Evolutionary conservation across 2,329 filamentous ascomycete species (phyloP), one percentile per base, ranked within the genome.

Genomic region (Pseudogymnoascus sp.): DNA sequence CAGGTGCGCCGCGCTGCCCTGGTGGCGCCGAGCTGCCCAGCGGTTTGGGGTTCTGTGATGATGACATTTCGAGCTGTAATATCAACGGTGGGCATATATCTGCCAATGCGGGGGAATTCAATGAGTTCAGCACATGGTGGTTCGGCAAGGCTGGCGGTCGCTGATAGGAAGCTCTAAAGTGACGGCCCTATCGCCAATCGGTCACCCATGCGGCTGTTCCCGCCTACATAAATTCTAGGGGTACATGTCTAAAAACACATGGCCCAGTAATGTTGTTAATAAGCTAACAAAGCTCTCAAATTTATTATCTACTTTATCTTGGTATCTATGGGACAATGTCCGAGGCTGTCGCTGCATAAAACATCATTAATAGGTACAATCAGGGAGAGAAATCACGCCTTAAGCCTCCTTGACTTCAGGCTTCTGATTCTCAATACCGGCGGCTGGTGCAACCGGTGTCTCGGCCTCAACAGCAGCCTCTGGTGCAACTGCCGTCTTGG

Each of bases 1-100:
- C 87, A 35, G 80, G 73, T 50, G 63, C 62, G 28, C 39, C 28
- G 61, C 68, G 67, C 58, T 67, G 67, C 41, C 62, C 47, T 62
- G 67, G 66, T 14, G 69, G 59, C 20, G 63, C 41, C 53, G 68
- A 67, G 59, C 43, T 63, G 43, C 62, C 59, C 18, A 67, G 57
- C 30, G 67, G 64, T 60, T 71, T 71, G 36, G 65, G 62, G 15
- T 67, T 68, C 62, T 71, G 69, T 28, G 69, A 70, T 37, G 70
- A 70, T 64, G 70, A 68, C 71, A 72, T 72, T 60, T 53, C 28
- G 18, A 53, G 53, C 25, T 30, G 57, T 61, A 61, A 60, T 65
- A 63, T 58, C 57, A 62, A 63, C 50, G 38, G 58, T 62, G 39
- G 53, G 62, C 58, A 43, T 39, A 18, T 43, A 30, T 22, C 22